phyloP scores from a whole-genome alignment of 2,329 filamentous ascomycete species.

The Penicillium sclerotigenum region DNA sequence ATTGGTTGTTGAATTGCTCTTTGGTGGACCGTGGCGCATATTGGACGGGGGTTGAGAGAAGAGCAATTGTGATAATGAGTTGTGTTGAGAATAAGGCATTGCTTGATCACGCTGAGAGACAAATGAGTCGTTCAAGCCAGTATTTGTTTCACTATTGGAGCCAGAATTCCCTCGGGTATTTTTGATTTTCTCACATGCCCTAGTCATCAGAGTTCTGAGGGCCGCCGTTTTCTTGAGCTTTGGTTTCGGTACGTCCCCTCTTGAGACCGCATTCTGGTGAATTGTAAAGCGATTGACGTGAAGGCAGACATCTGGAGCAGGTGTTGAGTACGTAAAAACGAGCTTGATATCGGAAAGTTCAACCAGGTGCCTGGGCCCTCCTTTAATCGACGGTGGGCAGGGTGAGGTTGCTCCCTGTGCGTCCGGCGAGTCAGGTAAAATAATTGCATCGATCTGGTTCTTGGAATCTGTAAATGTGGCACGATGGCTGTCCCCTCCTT shows the following conservation, averaged over 20 bases:
- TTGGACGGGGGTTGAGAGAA: conserved; percentile 12
- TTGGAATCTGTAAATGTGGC: conserved; percentile 36
- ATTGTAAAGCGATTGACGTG: conserved; percentile 27
- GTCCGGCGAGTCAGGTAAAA: conserved; percentile 28
- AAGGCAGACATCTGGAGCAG: conserved; percentile 24
- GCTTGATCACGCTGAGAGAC: conserved; percentile 16
- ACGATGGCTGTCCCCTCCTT: conserved; percentile 12
- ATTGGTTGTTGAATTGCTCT: not conserved
- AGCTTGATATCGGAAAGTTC: conserved; percentile 37
- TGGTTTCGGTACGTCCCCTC: conserved; percentile 17
- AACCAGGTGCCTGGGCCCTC: conserved; percentile 28
- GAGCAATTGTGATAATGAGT: conserved; percentile 7
- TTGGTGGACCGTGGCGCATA: not conserved
- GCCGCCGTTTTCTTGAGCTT: conserved; percentile 17
- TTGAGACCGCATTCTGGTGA: conserved; percentile 17
- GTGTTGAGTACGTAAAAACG: conserved; percentile 30
- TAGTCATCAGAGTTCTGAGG: conserved; percentile 20
- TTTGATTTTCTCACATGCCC: conserved; percentile 6
- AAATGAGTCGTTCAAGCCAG: not conserved
- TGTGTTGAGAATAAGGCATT: not conserved
- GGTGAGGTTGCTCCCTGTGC: conserved; percentile 19
- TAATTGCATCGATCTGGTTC: conserved; percentile 33
- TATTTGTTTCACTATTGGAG: not conserved
- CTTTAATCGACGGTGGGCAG: conserved; percentile 14
- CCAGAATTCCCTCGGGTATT: conserved; percentile 2